A percentile compares a stretch with the other conserved stretches of the same genome.
These are phyloP conservation scores for Coemansia sp. DNA, from an alignment of 192 early-diverging fungal genomes.

Conservation along the genomic window DNA sequence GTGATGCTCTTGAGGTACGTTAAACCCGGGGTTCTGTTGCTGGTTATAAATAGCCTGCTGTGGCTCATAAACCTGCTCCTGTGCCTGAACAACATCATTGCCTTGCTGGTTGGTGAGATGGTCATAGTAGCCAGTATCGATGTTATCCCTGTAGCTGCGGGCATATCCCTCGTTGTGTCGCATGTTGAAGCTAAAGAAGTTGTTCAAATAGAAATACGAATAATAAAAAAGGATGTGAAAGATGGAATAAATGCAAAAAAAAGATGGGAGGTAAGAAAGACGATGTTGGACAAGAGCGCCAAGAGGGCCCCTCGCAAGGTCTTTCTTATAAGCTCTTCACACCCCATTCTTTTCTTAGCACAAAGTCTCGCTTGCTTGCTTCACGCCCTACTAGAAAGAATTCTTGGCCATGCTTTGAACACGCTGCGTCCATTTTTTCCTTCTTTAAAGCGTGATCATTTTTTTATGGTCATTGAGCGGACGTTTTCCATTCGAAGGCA, in stretches of 20 bases:
- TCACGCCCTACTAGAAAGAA: not conserved
- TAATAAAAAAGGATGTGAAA: not conserved
- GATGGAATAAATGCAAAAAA: conserved; percentile 1
- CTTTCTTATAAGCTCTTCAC: not conserved
- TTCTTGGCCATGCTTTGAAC: not conserved
- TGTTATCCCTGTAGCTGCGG: not conserved
- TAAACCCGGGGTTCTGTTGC: not conserved
- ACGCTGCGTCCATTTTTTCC: not conserved
- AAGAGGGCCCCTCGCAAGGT: not conserved
- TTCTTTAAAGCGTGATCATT: not conserved
- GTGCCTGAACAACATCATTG: not conserved
- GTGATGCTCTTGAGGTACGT: not conserved
- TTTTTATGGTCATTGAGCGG: not conserved
- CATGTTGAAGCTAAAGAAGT: not conserved
- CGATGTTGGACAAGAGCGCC: not conserved
- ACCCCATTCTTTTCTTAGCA: not conserved
- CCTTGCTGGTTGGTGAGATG: not conserved
- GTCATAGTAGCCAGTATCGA: not conserved
- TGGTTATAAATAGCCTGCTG: not conserved
- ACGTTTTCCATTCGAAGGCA: not conserved
- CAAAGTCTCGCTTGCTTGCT: not conserved
- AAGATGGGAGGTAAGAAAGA: not conserved
- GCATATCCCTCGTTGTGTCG: not conserved
- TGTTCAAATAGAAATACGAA: not conserved
- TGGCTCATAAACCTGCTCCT: not conserved